Base-by-base conservation (phyloP, 805 yeast genomes). In the Ogataea henricii region DNA sequence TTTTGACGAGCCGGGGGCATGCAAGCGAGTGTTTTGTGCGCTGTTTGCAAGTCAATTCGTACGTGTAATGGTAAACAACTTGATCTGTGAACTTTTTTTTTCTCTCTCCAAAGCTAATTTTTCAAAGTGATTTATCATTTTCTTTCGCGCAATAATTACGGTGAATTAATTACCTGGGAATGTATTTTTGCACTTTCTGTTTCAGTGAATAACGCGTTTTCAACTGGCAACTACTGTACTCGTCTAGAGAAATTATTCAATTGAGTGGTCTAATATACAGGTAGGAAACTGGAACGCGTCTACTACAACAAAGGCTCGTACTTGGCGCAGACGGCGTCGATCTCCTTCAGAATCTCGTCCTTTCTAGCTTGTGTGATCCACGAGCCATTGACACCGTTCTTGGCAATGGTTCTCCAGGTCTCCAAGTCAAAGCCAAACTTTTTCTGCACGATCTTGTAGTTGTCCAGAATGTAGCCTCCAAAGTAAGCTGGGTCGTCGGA, bases 401-500 rank as follows among this genome's bases (percentile, higher is more conserved):
- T 68, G 2, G 88, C 89, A 55, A 87, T 80, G 45, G 58, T 64
- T 41, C 72, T 71, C 94, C 94, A 88, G 38, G 81, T 77, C 13
- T 74, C 68, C 47, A 76, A 60, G 39, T 76, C 69, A 68, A 88
- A 82, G 4, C 82, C 82, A 65, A 87, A 87, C 53, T 77, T 73
- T 45, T 78, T 72, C 52, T 86, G 87, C 23, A 86, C 87, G 30
- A 77, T 78, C 25, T 77, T 61, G 65, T 87, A 87, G 66, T 87
- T 87, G 61, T 87, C 92, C 54, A 87, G 69, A 54, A 87, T 81
- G 66, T 86, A 87, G n/a, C 89, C 92, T 40, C 92, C 92, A 62
- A 87, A 87, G 64, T 87, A 87, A 3, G 94, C 87, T 33, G 90
- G 90, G 62, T 84, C 90, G 62, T 84, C 89, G 3, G 87, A 81